Evolutionary conservation across 164 flowering plant genomes (phyloP).

Genomic region (Buxus sempervirens): DNA sequence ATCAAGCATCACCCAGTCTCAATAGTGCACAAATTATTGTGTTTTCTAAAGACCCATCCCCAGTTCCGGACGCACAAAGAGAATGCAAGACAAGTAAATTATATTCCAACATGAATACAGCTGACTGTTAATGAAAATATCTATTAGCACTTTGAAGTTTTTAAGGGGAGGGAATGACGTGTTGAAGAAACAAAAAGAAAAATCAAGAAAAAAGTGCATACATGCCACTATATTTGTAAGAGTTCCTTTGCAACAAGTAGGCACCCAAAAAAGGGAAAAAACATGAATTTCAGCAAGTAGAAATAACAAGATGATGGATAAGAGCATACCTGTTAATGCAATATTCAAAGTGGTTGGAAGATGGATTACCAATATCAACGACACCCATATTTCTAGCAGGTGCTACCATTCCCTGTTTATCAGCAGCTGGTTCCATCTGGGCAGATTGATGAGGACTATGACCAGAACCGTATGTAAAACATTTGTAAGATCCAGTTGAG

Average conservation of each 20-base stretch:
- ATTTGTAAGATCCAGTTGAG: conserved; percentile 52
- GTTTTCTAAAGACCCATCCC: neutral
- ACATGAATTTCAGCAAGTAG: neutral
- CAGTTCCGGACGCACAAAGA: no score
- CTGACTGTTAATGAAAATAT: no score
- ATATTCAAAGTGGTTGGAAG: conserved; percentile 38
- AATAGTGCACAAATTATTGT: neutral
- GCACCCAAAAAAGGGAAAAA: no score
- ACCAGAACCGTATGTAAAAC: conserved; percentile 30
- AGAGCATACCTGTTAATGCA: conserved; percentile 55
- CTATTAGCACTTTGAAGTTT: no score
- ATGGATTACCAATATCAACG: conserved; percentile 30
- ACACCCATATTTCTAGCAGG: conserved; percentile 29
- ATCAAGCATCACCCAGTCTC: neutral
- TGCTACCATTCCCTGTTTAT: conserved; percentile 35
- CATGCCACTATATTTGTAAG: no score
- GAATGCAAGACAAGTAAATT: no score
- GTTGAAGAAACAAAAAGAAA: no score
- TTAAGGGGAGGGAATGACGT: no score
- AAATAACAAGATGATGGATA: neutral
- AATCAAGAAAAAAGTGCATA: no score
- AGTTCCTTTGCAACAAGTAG: no score
- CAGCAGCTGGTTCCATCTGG: conserved; percentile 31
- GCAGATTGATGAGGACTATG: conserved; percentile 43
- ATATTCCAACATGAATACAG: no score